Evolutionary conservation across 176 grass and related monocot genomes (phyloP), one percentile per base, ranked within the genome.

Genomic region (Avena atlantica): DNA sequence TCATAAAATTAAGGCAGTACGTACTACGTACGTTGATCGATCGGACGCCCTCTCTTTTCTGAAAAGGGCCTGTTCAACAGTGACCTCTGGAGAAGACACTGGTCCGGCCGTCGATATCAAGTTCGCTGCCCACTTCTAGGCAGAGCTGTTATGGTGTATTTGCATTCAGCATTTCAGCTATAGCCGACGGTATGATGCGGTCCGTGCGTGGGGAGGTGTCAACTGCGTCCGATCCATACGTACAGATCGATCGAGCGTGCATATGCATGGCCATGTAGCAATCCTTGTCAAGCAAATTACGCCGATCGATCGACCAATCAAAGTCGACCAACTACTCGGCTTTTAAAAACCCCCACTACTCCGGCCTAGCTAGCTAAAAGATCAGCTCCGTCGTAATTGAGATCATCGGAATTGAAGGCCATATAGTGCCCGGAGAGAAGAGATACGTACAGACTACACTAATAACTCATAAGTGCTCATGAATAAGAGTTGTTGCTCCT

Each of bases 401-500:
- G 77, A 76, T 91, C 89, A 73, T 71, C 20, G 68, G 17, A 84
- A 87, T 75, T 84, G 25, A 87, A 84, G 37, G 67, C 49, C 81
- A 84, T 6, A 84, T 84, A 84, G 76, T 91, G 68, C 84, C 90
- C 78, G 20, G 86, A 82, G 86, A 19, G 70, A 57, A 85, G 82
- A 85, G 82, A 85, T 57, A 74, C 70, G 53, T 66, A 74, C 61
- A 64, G 14, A 34, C 0, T 76, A 74, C 16, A 74, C 12, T 34
- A 34, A 51, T 17, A 76, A 56, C 47, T 76, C 73, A 53, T 81
- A 75, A 78, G 73, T 83, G 72, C 73, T 83, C 72, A 92, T 92
- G 86, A 78, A 82, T 81, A 81, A 34, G 34, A 88, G 70, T 86
- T 74, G 90, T 84, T 78, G 90, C 79, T 79, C 59, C 79, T n/a